Base-by-base conservation (phyloP, 208 protist genomes). In the Lotmaria passim region DNA sequence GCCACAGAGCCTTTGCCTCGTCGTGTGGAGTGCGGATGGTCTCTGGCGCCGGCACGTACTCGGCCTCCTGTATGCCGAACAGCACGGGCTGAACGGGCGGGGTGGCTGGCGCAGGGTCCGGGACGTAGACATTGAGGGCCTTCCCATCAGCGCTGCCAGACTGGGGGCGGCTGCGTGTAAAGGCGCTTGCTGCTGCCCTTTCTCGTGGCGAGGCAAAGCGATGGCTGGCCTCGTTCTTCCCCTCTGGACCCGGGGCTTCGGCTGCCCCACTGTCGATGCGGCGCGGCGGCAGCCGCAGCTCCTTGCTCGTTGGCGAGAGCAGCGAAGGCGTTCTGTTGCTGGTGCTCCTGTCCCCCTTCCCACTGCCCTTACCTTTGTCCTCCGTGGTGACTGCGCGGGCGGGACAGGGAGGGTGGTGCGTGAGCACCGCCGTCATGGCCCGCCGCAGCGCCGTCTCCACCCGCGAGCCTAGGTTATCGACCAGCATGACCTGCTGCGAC, bases 401-500 rank as follows among this genome's bases (percentile, higher is more conserved):
- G 7, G 51, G 52, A 8, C 19, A 34, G n/a, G 69, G 41, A 21
- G 39, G 63, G 43, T 60, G 57, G 28, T 33, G 44, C 38, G 55
- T 58, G 38, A 77, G 57, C n/a, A 77, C 63, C 17, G 46, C 48
- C 2, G 62, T 34, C 71, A 77, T 77, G 19, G 71, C 63, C 19
- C 43, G 61, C n/a, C 71, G 63, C 48, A 77, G 70, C 44, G 67
- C 74, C 14, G 60, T 73, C 38, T 87, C 87, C 2, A 93, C 73
- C 1, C 60, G 55, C 7, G 33, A 43, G 53, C 84, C 76, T 12
- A 81, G 57, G 34, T 82, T 79, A 23, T 89, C 87, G 0, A 78
- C 58, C 34, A 93, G 81, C 39, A 93, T 47, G 31, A 93, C 72
- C 39, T 89, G 75, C 33, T 81, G 72, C 23, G 79, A 79, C 81